Base-by-base conservation (phyloP, 768 basidiomycete species). In the Phallus indusiatus region DNA sequence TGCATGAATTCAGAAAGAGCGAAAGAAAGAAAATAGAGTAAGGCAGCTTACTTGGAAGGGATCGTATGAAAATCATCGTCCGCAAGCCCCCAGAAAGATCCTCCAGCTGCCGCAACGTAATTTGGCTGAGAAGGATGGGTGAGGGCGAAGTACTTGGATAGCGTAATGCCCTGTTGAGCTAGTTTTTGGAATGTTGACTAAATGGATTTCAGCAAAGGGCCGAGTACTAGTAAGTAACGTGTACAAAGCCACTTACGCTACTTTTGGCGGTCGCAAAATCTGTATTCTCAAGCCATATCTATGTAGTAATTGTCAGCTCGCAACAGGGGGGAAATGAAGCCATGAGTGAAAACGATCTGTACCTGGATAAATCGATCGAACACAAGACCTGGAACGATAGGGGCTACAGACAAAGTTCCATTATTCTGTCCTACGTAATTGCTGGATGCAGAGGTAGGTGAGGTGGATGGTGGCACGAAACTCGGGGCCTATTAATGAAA, bases 201-300 rank as follows among this genome's bases (percentile, higher is more conserved):
- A 35, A 60, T 61, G 10, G 12, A 42, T 2, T 12, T 14, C 42
- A 42, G 12, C 3, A 14, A 42, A 42, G 57, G 50, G 10, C 21
- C 11, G 12, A 16, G 12, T 22, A 20, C n/a, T 8, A 8, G 8
- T 50, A n/a, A 3, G 50, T 14, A 20, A 16, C 12, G 28, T 14
- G 5, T 22, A 22, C 11, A 20, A 18, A 22, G 18, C 4, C 12
- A 20, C 50, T 3, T 34, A 51, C 50, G 12, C 12, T 16, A 46
- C 55, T 52, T 12, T 12, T 66, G 58, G 69, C 73, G 57, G 64
- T 64, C 8, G 62, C 66, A 59, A 71, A 85, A 64, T 84, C 77
- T 16, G 81, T 83, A 67, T 84, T 86, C 66, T 85, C 84, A 35
- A 86, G 71, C 79, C 80, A 84, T 59, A 85, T 81, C 63, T 77